Conservation (phyloP, 1,284 basidiomycete species). For the Ceratobasidium sp. region DNA sequence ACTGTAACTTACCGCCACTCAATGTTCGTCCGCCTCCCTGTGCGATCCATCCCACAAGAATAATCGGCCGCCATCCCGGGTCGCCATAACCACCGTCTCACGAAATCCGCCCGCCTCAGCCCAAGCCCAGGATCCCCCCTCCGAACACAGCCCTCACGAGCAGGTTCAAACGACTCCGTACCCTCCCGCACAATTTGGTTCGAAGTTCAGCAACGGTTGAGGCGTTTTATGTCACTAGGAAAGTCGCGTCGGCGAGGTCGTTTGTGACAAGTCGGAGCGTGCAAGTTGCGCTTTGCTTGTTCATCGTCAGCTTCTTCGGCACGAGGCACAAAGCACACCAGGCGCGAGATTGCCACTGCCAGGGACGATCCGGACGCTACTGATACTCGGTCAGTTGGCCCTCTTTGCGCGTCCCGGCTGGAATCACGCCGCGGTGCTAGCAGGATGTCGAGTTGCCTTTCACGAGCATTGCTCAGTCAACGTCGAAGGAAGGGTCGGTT, state of each 20-base stretch:
- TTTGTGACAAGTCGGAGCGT: conserved; percentile 58
- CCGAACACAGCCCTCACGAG: conserved; percentile 85
- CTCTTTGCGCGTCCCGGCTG: conserved; percentile 92
- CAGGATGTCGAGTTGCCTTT: conserved; percentile 90
- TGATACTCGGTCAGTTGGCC: conserved; percentile 81
- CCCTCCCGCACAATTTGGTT: conserved; percentile 68
- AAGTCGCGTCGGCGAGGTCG: conserved; percentile 63
- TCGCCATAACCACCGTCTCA: conserved; percentile 53
- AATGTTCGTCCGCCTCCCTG: conserved; percentile 99
- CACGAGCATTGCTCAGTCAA: conserved; percentile 85
- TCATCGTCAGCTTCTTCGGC: no score
- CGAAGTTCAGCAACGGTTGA: conserved; percentile 55
- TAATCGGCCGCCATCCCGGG: neutral
- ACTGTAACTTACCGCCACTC: conserved; percentile 82
- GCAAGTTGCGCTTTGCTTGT: conserved; percentile 47
- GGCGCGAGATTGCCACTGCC: conserved; percentile 83
- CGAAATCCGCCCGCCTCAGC: conserved; percentile 89
- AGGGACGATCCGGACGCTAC: conserved; percentile 71
- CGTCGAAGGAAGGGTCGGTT: conserved; percentile 80
- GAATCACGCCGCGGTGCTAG: conserved; percentile 95
- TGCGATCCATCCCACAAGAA: conserved; percentile 57
- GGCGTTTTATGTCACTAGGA: conserved; percentile 66
- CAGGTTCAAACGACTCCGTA: conserved; percentile 94
- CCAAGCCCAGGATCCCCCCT: conserved; percentile 94
- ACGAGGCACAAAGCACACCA: conserved; percentile 52